Conservation (phyloP, 2,329 filamentous ascomycete genomes). For the Xylariales sp. region DNA sequence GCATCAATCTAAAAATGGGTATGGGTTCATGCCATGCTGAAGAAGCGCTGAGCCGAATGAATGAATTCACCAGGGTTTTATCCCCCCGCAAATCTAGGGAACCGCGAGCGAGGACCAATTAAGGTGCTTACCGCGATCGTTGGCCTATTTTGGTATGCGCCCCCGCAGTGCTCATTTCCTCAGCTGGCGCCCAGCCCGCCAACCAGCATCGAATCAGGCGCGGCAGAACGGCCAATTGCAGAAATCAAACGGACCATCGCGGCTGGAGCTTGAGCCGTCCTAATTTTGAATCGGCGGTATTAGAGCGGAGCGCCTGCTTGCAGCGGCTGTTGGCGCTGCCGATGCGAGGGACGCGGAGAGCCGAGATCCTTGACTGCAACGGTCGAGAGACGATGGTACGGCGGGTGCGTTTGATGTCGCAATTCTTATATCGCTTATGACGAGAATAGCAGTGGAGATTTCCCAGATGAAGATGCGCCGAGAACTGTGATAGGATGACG, state of each 20-base stretch:
- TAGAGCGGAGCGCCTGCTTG: not conserved
- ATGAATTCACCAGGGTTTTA: not conserved
- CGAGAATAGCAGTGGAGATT: no score
- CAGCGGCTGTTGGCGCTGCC: not conserved
- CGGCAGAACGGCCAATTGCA: slow-evolving; percentile 1
- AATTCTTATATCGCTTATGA: no score
- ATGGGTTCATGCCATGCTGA: not conserved
- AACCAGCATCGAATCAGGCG: not conserved
- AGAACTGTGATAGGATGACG: no score
- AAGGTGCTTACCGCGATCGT: slow-evolving; percentile 5
- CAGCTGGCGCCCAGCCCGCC: not conserved
- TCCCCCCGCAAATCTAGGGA: not conserved
- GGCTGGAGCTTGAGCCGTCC: not conserved
- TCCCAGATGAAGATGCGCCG: no score
- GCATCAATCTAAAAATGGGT: not conserved
- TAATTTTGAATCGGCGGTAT: not conserved
- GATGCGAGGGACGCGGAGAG: not conserved
- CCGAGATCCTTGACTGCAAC: not conserved
- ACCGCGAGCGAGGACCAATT: slow-evolving; percentile 1
- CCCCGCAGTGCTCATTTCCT: no score
- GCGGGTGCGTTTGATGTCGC: not conserved
- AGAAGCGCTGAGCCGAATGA: not conserved
- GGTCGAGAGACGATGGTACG: not conserved
- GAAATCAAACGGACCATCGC: not conserved
- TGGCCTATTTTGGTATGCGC: not conserved